Conservation (phyloP, 768 basidiomycete genomes). For the Amanita inopinata region DNA sequence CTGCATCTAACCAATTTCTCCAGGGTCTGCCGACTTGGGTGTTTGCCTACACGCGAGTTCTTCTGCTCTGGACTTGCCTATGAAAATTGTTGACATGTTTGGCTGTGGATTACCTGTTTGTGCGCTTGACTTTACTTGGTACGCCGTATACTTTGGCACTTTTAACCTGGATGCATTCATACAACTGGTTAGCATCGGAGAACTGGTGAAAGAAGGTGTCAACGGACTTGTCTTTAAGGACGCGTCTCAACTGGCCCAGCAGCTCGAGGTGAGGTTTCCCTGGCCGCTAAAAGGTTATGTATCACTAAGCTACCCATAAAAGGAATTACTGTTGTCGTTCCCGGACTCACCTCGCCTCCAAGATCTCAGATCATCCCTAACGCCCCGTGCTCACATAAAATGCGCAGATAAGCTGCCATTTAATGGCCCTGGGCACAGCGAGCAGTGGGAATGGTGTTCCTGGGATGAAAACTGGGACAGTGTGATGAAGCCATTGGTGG, state of each 20-base stretch:
- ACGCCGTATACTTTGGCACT: conserved; percentile 15
- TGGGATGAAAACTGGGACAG: conserved; percentile 86
- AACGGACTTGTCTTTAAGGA: conserved; percentile 78
- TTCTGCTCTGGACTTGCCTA: conserved; percentile 86
- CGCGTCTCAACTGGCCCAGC: conserved; percentile 57
- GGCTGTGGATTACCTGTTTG: conserved; percentile 93
- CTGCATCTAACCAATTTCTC: neutral
- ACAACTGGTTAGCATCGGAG: conserved; percentile 48
- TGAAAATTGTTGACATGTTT: conserved; percentile 99
- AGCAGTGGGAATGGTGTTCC: conserved; percentile 50
- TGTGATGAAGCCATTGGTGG: conserved; percentile 54
- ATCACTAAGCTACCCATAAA: neutral
- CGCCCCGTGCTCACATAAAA: conserved; percentile 14
- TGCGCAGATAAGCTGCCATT: conserved; percentile 12
- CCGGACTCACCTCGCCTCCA: conserved; percentile 44
- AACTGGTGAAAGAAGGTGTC: conserved; percentile 75
- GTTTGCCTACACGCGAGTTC: conserved; percentile 87
- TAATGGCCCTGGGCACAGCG: conserved; percentile 16
- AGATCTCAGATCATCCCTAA: conserved; percentile 42
- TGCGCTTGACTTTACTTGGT: conserved; percentile 84
- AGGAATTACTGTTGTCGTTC: conserved; percentile 55
- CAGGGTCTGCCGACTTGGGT: conserved; percentile 88
- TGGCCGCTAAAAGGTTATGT: conserved; percentile 4
- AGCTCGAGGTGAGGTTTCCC: conserved; percentile 48
- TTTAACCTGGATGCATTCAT: neutral